Evolutionary conservation across 1,139 yeast genomes (phyloP).

Genomic region (Hansenula anomala): DNA sequence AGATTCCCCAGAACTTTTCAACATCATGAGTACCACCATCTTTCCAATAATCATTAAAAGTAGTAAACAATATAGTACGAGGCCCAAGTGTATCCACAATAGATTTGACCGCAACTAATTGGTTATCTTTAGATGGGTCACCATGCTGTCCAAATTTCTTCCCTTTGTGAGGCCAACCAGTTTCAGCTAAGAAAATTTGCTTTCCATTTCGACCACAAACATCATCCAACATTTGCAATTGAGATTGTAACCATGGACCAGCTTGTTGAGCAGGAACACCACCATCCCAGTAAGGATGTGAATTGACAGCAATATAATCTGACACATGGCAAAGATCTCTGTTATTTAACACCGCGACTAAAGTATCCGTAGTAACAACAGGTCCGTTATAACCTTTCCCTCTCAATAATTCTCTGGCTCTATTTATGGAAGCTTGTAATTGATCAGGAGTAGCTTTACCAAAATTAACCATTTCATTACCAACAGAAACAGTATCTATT

Average conservation of each 20-base stretch:
- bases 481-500: constrained; percentile 66
- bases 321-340: constrained; percentile 62
- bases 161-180: constrained; percentile 80
- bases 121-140: constrained; percentile 60
- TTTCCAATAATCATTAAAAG: constrained; percentile 74
- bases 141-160: constrained; percentile 49
- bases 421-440: constrained; percentile 43
- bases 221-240: constrained; percentile 54
- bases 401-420: constrained; percentile 52
- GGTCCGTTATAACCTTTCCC: constrained; percentile 60
- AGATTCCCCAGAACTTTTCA: constrained; percentile 70
- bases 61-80: constrained; percentile 58
- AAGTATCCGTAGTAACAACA: constrained; percentile 76
- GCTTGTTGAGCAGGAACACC: constrained; percentile 55
- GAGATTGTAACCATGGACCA: constrained; percentile 64
- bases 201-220: constrained; percentile 53
- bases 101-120: constrained; percentile 51
- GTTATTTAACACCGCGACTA: constrained; percentile 63
- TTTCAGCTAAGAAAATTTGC: constrained; percentile 56
- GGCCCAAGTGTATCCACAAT: constrained; percentile 47
- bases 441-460: constrained; percentile 56
- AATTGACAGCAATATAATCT: constrained; percentile 75
- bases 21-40: constrained; percentile 56
- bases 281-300: constrained; percentile 78
- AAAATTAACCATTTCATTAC: constrained; percentile 71